A percentile compares a stretch with the other conserved stretches of the same genome.
phyloP scores from a whole-genome alignment of 78 protist species.

The Planoprotostelium fungivorum region DNA sequence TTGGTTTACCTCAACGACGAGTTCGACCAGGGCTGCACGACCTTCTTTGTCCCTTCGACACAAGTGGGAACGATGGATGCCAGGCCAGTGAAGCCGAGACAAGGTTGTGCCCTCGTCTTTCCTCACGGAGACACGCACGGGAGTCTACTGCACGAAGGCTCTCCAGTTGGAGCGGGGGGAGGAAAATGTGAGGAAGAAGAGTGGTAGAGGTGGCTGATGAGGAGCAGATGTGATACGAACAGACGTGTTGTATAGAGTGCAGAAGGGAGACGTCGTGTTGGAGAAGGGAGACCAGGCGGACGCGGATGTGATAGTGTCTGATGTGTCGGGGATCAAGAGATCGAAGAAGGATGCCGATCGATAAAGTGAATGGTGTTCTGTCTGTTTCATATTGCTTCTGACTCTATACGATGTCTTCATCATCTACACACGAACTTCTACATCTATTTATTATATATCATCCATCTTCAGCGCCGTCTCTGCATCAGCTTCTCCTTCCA shows the following conservation, averaged over 20 bases:
- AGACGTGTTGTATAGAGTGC: not conserved
- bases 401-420: no score
- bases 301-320: no score
- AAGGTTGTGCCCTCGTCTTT: conserved; percentile 10
- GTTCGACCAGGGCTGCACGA: conserved; percentile 11
- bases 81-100: not conserved
- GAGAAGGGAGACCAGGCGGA: not conserved
- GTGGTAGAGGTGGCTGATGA: not conserved
- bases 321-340: no score
- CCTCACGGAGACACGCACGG: conserved; percentile 23
- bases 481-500: no score
- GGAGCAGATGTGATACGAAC: not conserved
- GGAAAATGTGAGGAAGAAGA: not conserved
- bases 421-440: no score
- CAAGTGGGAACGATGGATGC: not conserved
- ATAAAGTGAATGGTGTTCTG: no score
- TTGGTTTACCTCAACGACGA: conserved; percentile 39
- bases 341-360: no score
- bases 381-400: no score
- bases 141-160: conserved; percentile 21
- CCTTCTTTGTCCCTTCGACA: conserved; percentile 7
- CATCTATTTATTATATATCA: no score
- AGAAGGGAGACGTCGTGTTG: not conserved
- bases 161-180: conserved; percentile 2
- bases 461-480: no score